Evolutionary conservation across 495 filamentous ascomycete species (phyloP), one percentile per base, ranked within the genome.

Genomic region (Tirmania nivea): DNA sequence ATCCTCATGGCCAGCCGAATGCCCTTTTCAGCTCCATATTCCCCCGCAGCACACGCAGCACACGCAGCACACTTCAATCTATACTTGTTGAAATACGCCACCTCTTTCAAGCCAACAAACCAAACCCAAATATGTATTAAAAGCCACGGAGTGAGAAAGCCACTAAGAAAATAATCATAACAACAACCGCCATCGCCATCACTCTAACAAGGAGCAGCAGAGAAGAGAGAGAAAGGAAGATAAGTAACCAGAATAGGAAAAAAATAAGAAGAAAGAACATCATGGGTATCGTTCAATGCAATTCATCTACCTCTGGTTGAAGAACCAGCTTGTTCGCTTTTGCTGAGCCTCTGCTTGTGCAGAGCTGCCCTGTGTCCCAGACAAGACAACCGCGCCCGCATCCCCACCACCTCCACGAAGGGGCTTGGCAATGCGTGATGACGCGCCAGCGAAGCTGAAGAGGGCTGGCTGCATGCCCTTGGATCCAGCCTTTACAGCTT

Each of bases 401-500:
- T 73, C 75, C 21, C 63, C 67, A 19, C 50, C 56, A 10, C 73
- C 76, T 48, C 90, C 90, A 55, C 90, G 78, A 19, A 97, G 74
- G n/a, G 90, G 90, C 68, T 97, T 97, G 52, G 89, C 90, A 63
- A 97, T 96, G 59, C 89, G 75, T 56, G 84, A 86, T 45, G 39
- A 45, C 17, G 39, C 39, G 39, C 81, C 81, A 20, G 72, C 74
- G 64, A 90, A 84, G 66, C 73, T 85, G 69, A 92, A 87, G 57
- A 76, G 77, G 49, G 79, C 74, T 11, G 74, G 67, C 47, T 77
- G 75, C 34, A 94, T 74, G 51, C 83, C 83, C 55, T 85, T 81
- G 11, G 87, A 89, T 59, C 86, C 86, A 52, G 79, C 75, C 69
- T 95, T 97, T 60, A 86, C 90, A 52, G 88, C 87, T 68, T 96